phyloP scores from a whole-genome alignment of 169 alveolate genomes.

The Plasmodium relictum region DNA sequence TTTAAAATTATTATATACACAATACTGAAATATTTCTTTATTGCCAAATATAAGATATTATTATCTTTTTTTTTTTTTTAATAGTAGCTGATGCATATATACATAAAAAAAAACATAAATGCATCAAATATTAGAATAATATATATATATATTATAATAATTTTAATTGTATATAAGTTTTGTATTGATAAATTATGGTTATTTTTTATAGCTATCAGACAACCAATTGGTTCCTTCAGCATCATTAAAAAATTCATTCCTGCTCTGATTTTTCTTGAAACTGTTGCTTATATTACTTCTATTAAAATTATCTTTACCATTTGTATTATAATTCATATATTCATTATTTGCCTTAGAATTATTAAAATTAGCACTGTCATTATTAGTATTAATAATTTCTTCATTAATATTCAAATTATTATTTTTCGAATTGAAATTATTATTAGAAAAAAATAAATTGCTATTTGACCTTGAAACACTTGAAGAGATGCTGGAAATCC shows the following conservation, averaged over 20 bases:
- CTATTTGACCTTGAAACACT: conserved; percentile 63
- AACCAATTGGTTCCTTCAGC: too few species aligned
- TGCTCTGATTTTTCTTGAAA: too few species aligned
- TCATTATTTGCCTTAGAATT: conserved; percentile 8
- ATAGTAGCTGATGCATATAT: background rate
- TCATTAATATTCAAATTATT: conserved; percentile 3
- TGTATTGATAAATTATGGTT: too few species aligned
- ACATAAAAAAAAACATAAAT: background rate
- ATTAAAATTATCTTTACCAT: background rate
- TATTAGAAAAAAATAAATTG: conserved; percentile 60
- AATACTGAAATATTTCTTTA: background rate
- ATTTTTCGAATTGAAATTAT: conserved; percentile 9
- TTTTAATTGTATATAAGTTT: too few species aligned
- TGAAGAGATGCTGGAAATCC: conserved; percentile 74
- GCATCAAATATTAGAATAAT: background rate
- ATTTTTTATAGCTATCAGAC: too few species aligned
- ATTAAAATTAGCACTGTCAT: background rate
- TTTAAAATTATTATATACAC: too few species aligned
- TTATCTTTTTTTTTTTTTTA: background rate
- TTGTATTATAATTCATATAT: background rate
- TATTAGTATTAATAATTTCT: background rate
- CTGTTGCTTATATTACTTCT: too few species aligned
- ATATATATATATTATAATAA: background rate
- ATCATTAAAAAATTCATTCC: too few species aligned
- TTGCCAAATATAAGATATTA: background rate